A percentile compares a stretch with the other conserved stretches of the same genome.
Conservation (phyloP, 257 asterid species). For the Nicotiana noctiflora region DNA sequence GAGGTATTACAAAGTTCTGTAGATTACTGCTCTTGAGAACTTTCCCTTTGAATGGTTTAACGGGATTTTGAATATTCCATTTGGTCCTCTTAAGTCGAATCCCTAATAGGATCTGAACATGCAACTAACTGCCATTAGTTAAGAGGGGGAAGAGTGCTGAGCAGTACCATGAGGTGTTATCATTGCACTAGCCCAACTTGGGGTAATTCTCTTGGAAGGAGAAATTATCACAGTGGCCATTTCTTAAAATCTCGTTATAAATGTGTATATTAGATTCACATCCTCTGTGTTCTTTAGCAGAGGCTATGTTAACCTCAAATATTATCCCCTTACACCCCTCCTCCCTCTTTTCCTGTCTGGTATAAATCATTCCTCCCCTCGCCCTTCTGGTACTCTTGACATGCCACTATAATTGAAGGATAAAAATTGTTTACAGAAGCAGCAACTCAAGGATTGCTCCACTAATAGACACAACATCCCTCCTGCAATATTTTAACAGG, state of each 20-base stretch:
- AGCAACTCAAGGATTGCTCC: neutral
- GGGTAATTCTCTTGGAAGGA: neutral
- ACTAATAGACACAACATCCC: neutral
- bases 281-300: neutral
- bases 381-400: neutral
- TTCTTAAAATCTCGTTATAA: neutral
- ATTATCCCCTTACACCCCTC: neutral
- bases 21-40: conserved; percentile 5
- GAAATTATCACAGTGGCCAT: neutral
- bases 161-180: neutral
- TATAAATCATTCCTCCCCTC: neutral
- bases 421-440: neutral
- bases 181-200: neutral
- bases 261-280: neutral
- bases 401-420: neutral
- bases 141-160: neutral
- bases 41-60: neutral
- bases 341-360: conserved; percentile 4
- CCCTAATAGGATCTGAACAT: neutral
- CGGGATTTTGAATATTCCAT: neutral
- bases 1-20: conserved; percentile 38
- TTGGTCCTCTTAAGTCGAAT: neutral
- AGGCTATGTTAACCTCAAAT: neutral
- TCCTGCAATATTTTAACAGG: neutral
- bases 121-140: neutral